Evolutionary conservation across 2,329 filamentous ascomycete genomes (phyloP), one percentile per base, ranked within the genome.

Genomic region (Fusarium pseudograminearum): DNA sequence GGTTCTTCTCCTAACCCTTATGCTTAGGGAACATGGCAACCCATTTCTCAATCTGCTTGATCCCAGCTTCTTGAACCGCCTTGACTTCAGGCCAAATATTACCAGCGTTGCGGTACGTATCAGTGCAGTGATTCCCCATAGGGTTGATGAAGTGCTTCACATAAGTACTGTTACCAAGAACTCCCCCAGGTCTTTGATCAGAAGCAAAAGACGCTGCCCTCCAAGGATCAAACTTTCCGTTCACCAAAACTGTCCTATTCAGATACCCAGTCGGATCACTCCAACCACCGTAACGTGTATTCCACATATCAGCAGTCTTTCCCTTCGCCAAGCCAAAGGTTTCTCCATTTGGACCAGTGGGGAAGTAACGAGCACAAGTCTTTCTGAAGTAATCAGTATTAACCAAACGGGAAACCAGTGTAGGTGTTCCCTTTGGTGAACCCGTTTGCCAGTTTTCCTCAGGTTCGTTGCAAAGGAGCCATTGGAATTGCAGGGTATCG

Each of bases 371-470:
- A 5, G 20, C n/a, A 9, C 57, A 60, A 4, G 41, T 60, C 31
- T 60, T 60, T 26, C 40, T 47, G 15, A 60, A 57, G 18, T 38
- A 60, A 1, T 60, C 52, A 12, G 22, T 58, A 33, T 58, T 58
- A 15, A 60, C 33, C 18, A 60, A 4, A 10, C 57, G 41, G 18
- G 57, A 60, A 16, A 58, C 20, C 6, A 60, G 28, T 10, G 57
- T 60, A 3, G 41, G 53, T 4, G 41, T 47, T 28, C 33, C 33
- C 26, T 40, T 16, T 14, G 57, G 57, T 4, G 53, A 59, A 1
- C 57, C 57, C 5, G 57, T 57, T 38, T 59, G 57, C 57, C 57
- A 59, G 6, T 22, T 46, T 7, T 59, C 57, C 7, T 59, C 57
- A 12, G 57, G 57, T 26, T 46, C 57, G 1, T 59, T 59, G 22